These are phyloP conservation scores for Diplosphaera chodatii DNA, from an alignment of 139 green algal species.

Conservation along the genomic window DNA sequence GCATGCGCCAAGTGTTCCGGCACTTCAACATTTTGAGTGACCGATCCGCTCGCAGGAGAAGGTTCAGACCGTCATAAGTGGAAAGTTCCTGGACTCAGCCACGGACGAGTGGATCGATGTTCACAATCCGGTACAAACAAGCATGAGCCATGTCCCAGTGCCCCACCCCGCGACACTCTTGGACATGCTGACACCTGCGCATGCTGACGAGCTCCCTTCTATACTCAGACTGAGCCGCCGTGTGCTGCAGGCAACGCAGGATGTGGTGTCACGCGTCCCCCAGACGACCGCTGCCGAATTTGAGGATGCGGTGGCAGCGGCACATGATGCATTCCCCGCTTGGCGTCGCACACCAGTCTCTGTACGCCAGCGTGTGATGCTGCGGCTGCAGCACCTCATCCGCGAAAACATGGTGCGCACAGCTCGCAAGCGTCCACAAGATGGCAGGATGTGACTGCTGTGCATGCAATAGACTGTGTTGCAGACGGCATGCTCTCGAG, in stretches of 20 bases:
- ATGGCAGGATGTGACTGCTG: too few species aligned
- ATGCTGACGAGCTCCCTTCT: too few species aligned
- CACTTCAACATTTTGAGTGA: too few species aligned
- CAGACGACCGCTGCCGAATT: slow-evolving; percentile 78
- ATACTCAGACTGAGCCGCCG: too few species aligned
- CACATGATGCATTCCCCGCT: slow-evolving; percentile 69
- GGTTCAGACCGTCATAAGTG: slow-evolving; percentile 64
- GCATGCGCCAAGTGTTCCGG: too few species aligned
- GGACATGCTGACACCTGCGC: too few species aligned
- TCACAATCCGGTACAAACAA: slow-evolving; percentile 56
- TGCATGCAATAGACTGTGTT: too few species aligned
- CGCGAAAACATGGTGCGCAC: slow-evolving; percentile 63
- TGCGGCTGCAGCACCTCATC: slow-evolving; percentile 88
- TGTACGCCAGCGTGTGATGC: slow-evolving; percentile 77
- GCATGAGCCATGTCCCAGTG: not conserved
- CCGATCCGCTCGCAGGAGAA: too few species aligned
- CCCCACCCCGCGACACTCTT: too few species aligned
- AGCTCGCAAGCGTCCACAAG: too few species aligned
- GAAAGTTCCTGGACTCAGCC: slow-evolving; percentile 60
- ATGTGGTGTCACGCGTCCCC: slow-evolving; percentile 76
- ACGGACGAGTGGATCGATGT: slow-evolving; percentile 65
- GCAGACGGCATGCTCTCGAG: too few species aligned
- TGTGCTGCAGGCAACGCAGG: slow-evolving; percentile 71
- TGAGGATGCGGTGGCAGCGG: slow-evolving; percentile 70
- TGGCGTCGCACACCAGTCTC: slow-evolving; percentile 78